These are phyloP conservation scores for Globisporangium sylvaticum DNA, from an alignment of 352 stramenopile genomes.

Conservation along the genomic window DNA sequence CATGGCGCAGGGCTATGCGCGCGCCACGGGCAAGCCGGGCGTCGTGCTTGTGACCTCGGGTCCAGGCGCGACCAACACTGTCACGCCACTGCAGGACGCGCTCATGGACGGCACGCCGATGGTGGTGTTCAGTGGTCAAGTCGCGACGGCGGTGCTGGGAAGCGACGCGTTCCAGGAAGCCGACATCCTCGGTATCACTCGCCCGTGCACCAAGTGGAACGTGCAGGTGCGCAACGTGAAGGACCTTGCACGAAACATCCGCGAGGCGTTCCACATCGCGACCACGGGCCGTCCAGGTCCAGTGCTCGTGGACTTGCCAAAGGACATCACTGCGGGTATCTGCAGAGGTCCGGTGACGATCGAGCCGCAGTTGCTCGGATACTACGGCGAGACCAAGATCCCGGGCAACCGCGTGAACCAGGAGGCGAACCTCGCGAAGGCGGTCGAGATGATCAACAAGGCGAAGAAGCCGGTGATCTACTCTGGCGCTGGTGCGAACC, in stretches of 20 bases:
- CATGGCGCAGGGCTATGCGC: conserved; percentile 85
- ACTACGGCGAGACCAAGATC: conserved; percentile 85
- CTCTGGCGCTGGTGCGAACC: conserved; percentile 88
- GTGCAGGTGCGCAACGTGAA: conserved; percentile 95
- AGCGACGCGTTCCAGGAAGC: conserved; percentile 93
- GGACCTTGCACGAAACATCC: conserved; percentile 93
- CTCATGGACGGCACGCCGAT: conserved; percentile 95
- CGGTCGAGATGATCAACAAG: conserved; percentile 89
- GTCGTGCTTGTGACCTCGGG: conserved; percentile 93
- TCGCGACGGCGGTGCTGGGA: conserved; percentile 89
- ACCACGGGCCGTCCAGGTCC: conserved; percentile 91
- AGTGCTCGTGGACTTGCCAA: conserved; percentile 94
- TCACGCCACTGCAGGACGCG: conserved; percentile 92
- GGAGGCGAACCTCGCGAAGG: conserved; percentile 63
- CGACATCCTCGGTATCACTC: conserved; percentile 82
- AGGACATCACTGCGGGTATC: conserved; percentile 90
- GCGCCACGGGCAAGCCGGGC: conserved; percentile 83
- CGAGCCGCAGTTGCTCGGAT: conserved; percentile 76
- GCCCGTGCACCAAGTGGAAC: conserved; percentile 95
- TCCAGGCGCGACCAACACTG: conserved; percentile 92
- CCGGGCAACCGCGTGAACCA: conserved; percentile 79
- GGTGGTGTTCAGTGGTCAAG: conserved; percentile 93
- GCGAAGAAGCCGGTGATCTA: conserved; percentile 96
- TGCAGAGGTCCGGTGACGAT: conserved; percentile 69
- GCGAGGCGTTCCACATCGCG: conserved; percentile 95